Evolutionary conservation across 192 early-diverging fungal species (phyloP), one percentile per base, ranked within the genome.

Genomic region (Mortierella hygrophila): DNA sequence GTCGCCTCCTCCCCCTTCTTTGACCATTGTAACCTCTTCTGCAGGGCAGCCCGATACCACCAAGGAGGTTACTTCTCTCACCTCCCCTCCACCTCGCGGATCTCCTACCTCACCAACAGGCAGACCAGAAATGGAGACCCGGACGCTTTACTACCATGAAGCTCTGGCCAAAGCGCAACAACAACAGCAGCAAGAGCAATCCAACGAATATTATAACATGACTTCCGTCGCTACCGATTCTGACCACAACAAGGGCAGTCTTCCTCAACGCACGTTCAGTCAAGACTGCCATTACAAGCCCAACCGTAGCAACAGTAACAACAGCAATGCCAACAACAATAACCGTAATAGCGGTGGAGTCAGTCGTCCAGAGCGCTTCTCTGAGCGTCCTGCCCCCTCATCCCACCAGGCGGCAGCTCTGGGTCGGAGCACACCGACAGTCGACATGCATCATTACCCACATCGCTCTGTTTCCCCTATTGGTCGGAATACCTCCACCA

Each of bases 131-230:
- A 20, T 60, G 46, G 32, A 76, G 21, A 60, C 83, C 21, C 71
- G 42, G 20, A 86, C 84, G 11, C 54, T 86, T 32, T 86, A 86
- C 37, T 86, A 86, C 41, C 84, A 80, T 1, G 84, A 86, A 0
- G 74, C 60, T 18, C 79, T 86, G 32, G 75, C 55, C 47, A 86
- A 81, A 44, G 84, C 84, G 20, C 79, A 80, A 40, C 72, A 82
- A 20, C 42, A 32, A 47, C 73, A 76, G 26, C 70, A 74, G 18
- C 74, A 81, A 5, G 49, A 76, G 8, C 71, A 80, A 74, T 41
- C 78, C 71, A 80, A 72, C 26, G 40, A 74, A 8, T 42, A 72
- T 21, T 68, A 60, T 26, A 35, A 49, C 29, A 29, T 54, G 41
- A 9, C 3, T 29, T 20, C 10, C n/a, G 60, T 10, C 60, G 29